Evolutionary conservation across 208 protist species (phyloP), one percentile per base, ranked within the genome.

Genomic region (Leptomonas pyrrhocoris): DNA sequence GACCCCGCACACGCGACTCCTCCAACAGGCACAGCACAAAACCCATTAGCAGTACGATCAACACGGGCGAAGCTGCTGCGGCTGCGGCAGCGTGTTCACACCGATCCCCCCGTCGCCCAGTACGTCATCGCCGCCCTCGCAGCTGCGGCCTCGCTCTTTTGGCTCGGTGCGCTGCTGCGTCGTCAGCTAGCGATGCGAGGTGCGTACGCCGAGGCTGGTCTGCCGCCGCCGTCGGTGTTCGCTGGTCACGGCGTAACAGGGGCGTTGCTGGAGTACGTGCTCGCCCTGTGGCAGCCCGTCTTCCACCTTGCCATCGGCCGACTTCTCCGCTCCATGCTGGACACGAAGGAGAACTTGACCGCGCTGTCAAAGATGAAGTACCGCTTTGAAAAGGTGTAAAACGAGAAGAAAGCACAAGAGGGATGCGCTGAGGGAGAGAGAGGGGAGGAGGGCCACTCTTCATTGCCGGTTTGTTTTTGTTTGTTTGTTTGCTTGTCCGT

Each of bases 251-350:
- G 27, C 0, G 54, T 73, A 27, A 73, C 78, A 8, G 55, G 50
- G 8, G 63, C 63, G 18, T n/a, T 57, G 28, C 57, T 88, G 45
- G 86, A 89, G 72, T 72, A 87, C 40, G 50, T 86, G 54, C 57
- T 92, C 23, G 76, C 83, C 5, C 28, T 87, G 46, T 95, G 87
- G 86, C 85, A 95, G 72, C 90, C 90, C 4, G 48, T 90, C 12
- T 85, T 90, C 55, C 90, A 95, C 74, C 16, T 79, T 23, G 55
- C 58, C 0, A 58, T 88, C 57, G 80, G 68, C 11, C 72, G 38
- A n/a, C 74, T 89, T 50, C 21, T 85, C 13, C 63, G 38, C 13
- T 90, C 85, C 3, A 72, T 89, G 54, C 61, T 81, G 27, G 62
- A 69, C 36, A 82, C 75, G 0, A 81, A 82, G 3, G 73, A 83